Evolutionary conservation across 192 early-diverging fungal genomes (phyloP), one percentile per base, ranked within the genome.

Genomic region (Mycoemilia scoparia): DNA sequence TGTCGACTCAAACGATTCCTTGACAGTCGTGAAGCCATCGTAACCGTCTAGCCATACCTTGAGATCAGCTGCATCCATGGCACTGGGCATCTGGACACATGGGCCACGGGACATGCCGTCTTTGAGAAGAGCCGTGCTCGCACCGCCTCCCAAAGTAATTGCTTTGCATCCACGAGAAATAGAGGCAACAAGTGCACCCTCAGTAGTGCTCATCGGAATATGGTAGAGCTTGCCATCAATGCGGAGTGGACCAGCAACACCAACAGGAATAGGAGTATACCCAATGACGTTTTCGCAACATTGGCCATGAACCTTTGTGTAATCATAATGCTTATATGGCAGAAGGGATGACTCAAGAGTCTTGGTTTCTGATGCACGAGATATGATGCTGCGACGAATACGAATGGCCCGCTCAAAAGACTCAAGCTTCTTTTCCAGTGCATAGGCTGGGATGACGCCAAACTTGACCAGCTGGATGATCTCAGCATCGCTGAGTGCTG

Each of bases 211-310:
- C 89, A 93, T 93, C 13, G 89, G 89, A 4, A 93, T 68, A 39
- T 88, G 83, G 20, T 80, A 57, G 9, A 64, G 24, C 47, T 86
- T 68, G 14, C 76, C 84, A 47, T 93, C 84, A 31, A 93, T 71
- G 24, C 60, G 56, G 34, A 84, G 59, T 0, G 89, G 89, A 4
- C 88, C 89, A 11, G 87, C 87, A 49, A 93, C 74, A 38, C 89
- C 89, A 4, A 93, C 74, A 2, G 89, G 89, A 24, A 93, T 51
- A 4, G 87, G 89, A 65, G 86, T 71, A 36, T 91, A 78, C 30
- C 89, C 89, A 44, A 93, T 75, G 6, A 93, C 89, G 57, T 91
- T 93, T 55, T 93, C 89, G 49, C 89, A 93, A 66, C 89, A 93
- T 39, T 78, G 72, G 10, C 89, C 89, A 46, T 77, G 70, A 3